Conservation (phyloP, 2,329 filamentous ascomycete species). For the Aspergillus brasiliensis region DNA sequence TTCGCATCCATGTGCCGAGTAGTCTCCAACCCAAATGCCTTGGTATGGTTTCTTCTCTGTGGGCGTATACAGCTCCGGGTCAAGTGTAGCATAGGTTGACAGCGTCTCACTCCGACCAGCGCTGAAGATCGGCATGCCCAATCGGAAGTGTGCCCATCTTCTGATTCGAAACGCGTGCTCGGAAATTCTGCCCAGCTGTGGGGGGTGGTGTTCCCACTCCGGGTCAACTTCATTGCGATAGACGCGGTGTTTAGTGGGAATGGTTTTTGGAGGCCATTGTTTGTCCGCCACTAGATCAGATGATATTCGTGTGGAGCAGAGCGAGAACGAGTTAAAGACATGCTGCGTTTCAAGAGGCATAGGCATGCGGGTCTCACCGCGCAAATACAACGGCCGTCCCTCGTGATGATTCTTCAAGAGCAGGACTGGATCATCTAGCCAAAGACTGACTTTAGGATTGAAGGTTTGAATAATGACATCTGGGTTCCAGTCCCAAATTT, state of each 20-base stretch:
- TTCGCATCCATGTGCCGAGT: constrained; percentile 83
- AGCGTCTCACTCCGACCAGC: constrained; percentile 49
- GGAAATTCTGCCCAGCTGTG: constrained; percentile 61
- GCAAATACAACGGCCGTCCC: constrained; percentile 25
- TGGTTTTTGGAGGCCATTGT: constrained; percentile 75
- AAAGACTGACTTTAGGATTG: constrained; percentile 68
- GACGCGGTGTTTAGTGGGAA: constrained; percentile 66
- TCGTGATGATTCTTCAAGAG: constrained; percentile 50
- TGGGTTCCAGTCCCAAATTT: constrained; percentile 66
- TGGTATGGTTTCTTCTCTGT: constrained; percentile 79
- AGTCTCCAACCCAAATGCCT: constrained; percentile 92
- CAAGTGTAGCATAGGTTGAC: constrained; percentile 71
- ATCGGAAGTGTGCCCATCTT: constrained; percentile 70
- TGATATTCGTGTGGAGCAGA: constrained; percentile 57
- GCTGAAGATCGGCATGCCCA: constrained; percentile 46
- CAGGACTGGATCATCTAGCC: constrained; percentile 73
- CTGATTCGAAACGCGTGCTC: constrained; percentile 72
- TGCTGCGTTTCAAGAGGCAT: constrained; percentile 56
- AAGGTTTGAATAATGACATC: constrained; percentile 73
- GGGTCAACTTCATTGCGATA: constrained; percentile 50
- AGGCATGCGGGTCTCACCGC: constrained; percentile 54
- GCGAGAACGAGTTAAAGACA: constrained; percentile 68
- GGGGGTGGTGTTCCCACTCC: constrained; percentile 53
- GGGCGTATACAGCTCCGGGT: constrained; percentile 75
- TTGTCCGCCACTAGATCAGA: constrained; percentile 46